Evolutionary conservation across 2,329 filamentous ascomycete genomes (phyloP).

Genomic region (Alternaria triticina): DNA sequence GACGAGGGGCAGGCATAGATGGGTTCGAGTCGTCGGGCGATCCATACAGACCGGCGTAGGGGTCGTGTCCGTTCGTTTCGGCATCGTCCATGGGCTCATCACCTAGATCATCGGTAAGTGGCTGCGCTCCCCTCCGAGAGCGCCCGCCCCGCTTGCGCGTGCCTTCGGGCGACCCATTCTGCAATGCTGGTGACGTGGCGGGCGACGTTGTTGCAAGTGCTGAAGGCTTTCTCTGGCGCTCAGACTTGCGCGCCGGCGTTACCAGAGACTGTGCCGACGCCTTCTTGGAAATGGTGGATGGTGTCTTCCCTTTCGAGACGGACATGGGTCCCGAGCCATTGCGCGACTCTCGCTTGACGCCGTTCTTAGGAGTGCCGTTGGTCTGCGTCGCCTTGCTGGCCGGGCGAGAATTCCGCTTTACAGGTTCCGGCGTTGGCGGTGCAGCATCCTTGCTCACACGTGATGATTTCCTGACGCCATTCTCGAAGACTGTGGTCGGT

Average conservation of each 20-base stretch:
- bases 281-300: constrained; percentile 29
- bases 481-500: constrained; percentile 79
- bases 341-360: constrained; percentile 30
- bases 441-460: constrained; percentile 56
- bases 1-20: constrained; percentile 35
- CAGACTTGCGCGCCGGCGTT: constrained; percentile 43
- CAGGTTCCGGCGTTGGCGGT: constrained; percentile 57
- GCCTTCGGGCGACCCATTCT: constrained; percentile 24
- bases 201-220: constrained; percentile 21
- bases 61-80: constrained; percentile 23
- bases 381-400: constrained; percentile 35
- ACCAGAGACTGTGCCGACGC: constrained; percentile 23
- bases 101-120: constrained; percentile 19
- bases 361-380: constrained; percentile 35
- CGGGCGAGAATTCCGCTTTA: constrained; percentile 40
- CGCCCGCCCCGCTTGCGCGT: constrained; percentile 31
- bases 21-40: constrained; percentile 28
- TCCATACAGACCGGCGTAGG: constrained; percentile 29
- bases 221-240: constrained; percentile 37
- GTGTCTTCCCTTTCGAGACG: constrained; percentile 24
- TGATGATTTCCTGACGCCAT: constrained; percentile 67
- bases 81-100: constrained; percentile 17
- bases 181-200: constrained; percentile 24
- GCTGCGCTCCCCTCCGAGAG: constrained; percentile 26
- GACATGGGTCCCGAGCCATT: constrained; percentile 21